phyloP scores from a whole-genome alignment of 2,329 filamentous ascomycete species.

The Stromatinia cepivora region DNA sequence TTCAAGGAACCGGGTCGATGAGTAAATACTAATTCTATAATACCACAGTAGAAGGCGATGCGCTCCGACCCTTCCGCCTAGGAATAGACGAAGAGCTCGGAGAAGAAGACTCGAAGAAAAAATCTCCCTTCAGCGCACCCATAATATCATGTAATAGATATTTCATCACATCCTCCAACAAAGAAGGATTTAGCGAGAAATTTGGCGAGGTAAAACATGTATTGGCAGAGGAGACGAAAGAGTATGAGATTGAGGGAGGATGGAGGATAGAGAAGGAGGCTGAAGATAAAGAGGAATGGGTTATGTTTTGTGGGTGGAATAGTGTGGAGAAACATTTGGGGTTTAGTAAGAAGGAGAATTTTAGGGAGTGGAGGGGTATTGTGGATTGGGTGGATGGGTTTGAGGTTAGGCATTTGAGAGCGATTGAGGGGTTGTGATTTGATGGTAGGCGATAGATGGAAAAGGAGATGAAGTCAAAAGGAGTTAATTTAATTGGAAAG shows the following conservation, averaged over 20 bases:
- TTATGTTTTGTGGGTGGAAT: conserved; percentile 29
- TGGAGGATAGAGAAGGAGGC: conserved; percentile 32
- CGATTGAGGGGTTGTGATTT: conserved; percentile 18
- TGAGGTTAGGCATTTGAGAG: conserved; percentile 28
- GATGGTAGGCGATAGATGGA: neutral
- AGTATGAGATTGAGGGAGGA: conserved; percentile 26
- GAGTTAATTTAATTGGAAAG: neutral
- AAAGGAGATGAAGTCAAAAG: neutral
- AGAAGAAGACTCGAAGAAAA: conserved; percentile 5
- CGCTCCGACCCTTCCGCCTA: neutral
- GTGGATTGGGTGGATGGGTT: conserved; percentile 26
- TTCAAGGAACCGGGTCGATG: too few species aligned
- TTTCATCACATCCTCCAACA: conserved; percentile 25
- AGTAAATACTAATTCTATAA: neutral
- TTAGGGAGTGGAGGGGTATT: conserved; percentile 26
- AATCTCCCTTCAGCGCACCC: conserved; percentile 24
- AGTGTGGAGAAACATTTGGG: conserved; percentile 26
- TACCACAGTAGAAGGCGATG: neutral
- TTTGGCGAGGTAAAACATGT: conserved; percentile 21
- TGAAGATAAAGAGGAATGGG: conserved; percentile 30
- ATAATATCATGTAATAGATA: conserved; percentile 26
- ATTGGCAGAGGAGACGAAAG: conserved; percentile 25
- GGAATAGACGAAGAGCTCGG: neutral
- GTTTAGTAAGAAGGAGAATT: conserved; percentile 26
- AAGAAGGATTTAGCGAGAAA: conserved; percentile 22